Conservation (phyloP, 139 green algal genomes). For the Chlorella ohadii region DNA sequence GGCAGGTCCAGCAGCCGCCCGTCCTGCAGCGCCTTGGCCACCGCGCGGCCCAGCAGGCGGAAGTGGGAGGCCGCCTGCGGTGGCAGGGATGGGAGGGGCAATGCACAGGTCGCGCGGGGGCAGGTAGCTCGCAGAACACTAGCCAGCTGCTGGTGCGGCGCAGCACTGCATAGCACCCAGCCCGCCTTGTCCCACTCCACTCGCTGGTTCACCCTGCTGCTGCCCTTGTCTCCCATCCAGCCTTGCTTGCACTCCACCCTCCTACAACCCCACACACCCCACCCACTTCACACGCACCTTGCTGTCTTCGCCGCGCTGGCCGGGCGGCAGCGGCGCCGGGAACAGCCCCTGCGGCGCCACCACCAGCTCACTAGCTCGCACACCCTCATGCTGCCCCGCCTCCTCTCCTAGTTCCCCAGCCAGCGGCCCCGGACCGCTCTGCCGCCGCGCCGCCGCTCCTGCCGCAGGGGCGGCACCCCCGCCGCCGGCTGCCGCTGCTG, state of each 20-base stretch:
- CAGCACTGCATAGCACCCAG: too few relatives aligned
- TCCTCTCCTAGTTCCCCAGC: constrained; percentile 16
- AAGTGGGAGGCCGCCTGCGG: constrained; percentile 72
- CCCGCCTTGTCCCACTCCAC: too few relatives aligned
- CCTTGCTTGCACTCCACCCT: too few relatives aligned
- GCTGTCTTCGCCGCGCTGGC: constrained; percentile 16
- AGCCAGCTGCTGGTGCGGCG: too few relatives aligned
- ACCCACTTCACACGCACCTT: background rate
- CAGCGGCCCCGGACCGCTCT: constrained; percentile 8
- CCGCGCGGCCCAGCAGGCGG: constrained; percentile 83
- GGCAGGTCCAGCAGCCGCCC: constrained; percentile 92
- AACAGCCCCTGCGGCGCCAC: constrained; percentile 90
- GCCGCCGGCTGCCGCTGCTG: background rate
- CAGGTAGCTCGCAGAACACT: too few relatives aligned
- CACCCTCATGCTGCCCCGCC: background rate
- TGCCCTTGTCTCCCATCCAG: too few relatives aligned
- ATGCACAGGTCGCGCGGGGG: too few relatives aligned
- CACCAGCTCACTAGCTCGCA: constrained; percentile 58
- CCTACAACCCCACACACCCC: too few relatives aligned
- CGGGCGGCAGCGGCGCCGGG: constrained; percentile 73
- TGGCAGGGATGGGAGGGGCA: background rate
- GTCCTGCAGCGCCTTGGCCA: constrained; percentile 96
- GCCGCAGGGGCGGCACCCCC: background rate
- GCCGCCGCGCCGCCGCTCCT: background rate
- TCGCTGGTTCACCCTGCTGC: too few relatives aligned